These are phyloP conservation scores for Aspergillus thermomutatus DNA, from an alignment of 2,329 filamentous ascomycete species.

Conservation along the genomic window DNA sequence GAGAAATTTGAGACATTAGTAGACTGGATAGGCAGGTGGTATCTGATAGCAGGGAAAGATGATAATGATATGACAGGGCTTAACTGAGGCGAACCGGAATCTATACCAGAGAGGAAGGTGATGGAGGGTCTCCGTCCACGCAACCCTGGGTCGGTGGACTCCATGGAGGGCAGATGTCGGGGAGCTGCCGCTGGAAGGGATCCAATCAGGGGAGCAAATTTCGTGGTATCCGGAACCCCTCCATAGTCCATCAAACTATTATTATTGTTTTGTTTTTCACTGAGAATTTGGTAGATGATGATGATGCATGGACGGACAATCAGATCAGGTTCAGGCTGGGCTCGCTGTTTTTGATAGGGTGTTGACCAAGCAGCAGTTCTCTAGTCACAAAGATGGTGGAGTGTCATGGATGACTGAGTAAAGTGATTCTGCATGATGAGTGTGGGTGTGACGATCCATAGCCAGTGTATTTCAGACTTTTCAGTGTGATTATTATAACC, in stretches of 20 bases:
- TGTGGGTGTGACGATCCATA: background rate
- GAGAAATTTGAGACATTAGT: background rate
- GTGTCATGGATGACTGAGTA: too few species aligned
- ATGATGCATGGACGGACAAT: background rate
- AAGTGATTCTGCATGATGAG: background rate
- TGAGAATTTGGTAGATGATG: background rate
- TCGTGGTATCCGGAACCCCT: background rate
- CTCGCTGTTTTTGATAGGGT: background rate
- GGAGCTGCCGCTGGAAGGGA: background rate
- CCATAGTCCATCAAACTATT: background rate
- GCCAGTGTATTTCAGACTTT: background rate
- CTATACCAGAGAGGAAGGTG: constrained; percentile 12
- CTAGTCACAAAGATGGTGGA: too few species aligned
- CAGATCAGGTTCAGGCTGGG: background rate
- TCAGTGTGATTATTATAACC: background rate
- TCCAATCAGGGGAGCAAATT: background rate
- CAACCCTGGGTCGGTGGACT: background rate
- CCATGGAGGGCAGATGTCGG: background rate
- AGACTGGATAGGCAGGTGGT: constrained; percentile 6
- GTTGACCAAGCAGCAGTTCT: background rate
- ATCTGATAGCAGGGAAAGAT: constrained; percentile 1
- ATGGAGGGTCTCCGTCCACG: constrained; percentile 5
- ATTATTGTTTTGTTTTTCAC: background rate
- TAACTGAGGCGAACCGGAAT: background rate
- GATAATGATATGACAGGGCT: background rate